Conservation (phyloP, 2,329 filamentous ascomycete genomes). For the Gaeumannomyces sp. region DNA sequence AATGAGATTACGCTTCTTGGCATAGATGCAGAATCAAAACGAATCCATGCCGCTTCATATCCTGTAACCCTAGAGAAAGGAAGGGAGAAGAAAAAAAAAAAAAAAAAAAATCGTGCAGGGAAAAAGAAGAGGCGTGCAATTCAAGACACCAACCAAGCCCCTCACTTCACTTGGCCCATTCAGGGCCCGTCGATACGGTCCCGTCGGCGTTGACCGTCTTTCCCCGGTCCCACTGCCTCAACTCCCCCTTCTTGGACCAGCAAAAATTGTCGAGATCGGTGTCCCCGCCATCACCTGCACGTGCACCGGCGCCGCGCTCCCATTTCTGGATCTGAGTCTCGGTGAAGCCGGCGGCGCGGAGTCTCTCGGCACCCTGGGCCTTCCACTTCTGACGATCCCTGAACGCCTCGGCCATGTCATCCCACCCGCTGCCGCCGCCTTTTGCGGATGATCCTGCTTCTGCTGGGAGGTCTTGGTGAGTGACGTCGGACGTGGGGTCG, state of each 20-base stretch:
- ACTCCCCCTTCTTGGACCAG: slow-evolving; percentile 66
- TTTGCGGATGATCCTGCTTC: neutral
- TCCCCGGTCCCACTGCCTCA: slow-evolving; percentile 54
- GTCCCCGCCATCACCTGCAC: slow-evolving; percentile 48
- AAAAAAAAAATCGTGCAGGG: no score
- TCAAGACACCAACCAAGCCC: neutral
- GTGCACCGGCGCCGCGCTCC: slow-evolving; percentile 43
- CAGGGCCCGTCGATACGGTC: slow-evolving; percentile 11
- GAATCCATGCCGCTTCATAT: no score
- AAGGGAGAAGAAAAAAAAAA: no score
- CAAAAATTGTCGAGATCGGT: slow-evolving; percentile 59
- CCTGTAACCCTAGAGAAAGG: no score
- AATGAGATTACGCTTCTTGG: no score
- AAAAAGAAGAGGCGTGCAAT: neutral
- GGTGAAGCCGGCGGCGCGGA: slow-evolving; percentile 72
- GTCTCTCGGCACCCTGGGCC: slow-evolving; percentile 65
- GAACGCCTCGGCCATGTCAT: slow-evolving; percentile 69
- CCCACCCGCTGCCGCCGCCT: slow-evolving; percentile 61
- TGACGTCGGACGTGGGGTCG: slow-evolving; percentile 50
- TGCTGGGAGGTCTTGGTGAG: slow-evolving; percentile 18
- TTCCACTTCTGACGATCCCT: slow-evolving; percentile 76
- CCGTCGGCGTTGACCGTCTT: slow-evolving; percentile 29
- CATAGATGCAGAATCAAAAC: no score
- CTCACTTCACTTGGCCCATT: slow-evolving; percentile 14
- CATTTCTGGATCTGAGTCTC: slow-evolving; percentile 67